Evolutionary conservation across 345 rosid genomes (phyloP).

Genomic region (Eutrema japonicum): DNA sequence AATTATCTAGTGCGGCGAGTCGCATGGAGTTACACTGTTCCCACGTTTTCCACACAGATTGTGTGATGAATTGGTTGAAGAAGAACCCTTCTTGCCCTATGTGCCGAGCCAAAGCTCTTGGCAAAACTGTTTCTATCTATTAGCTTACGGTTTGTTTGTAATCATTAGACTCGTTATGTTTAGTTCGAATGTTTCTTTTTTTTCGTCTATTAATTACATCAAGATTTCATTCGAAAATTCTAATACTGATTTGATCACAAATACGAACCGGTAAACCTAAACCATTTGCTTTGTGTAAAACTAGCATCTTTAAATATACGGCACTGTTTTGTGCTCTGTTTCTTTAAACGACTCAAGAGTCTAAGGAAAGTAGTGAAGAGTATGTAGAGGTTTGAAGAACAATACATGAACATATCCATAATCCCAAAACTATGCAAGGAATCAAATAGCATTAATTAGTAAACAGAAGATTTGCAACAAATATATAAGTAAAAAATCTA

Average conservation of each 20-base stretch:
- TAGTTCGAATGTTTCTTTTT: too few species aligned
- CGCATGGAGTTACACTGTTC: slow-evolving; percentile 26
- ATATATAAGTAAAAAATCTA: slow-evolving; percentile 1
- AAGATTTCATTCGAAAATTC: too few species aligned
- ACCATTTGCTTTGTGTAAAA: too few species aligned
- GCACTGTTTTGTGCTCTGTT: neutral
- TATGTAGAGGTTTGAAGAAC: slow-evolving; percentile 5
- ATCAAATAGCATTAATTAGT: slow-evolving; percentile 10
- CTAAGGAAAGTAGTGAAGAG: neutral
- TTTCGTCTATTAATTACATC: too few species aligned
- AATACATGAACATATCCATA: slow-evolving; percentile 35
- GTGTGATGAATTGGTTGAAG: slow-evolving; percentile 14
- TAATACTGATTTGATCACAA: too few species aligned
- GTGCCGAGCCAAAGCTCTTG: slow-evolving; percentile 17
- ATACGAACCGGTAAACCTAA: too few species aligned
- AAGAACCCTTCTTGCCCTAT: slow-evolving; percentile 16
- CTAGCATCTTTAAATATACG: too few species aligned
- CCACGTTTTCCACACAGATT: slow-evolving; percentile 17
- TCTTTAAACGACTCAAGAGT: neutral
- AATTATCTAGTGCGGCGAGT: neutral
- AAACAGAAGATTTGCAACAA: slow-evolving; percentile 21
- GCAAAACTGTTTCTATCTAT: neutral
- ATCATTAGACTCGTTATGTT: neutral
- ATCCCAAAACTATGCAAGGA: slow-evolving; percentile 19
- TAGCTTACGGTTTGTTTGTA: neutral